Evolutionary conservation across 148 eudicot species (phyloP).

Genomic region (Spergularia bocconei): DNA sequence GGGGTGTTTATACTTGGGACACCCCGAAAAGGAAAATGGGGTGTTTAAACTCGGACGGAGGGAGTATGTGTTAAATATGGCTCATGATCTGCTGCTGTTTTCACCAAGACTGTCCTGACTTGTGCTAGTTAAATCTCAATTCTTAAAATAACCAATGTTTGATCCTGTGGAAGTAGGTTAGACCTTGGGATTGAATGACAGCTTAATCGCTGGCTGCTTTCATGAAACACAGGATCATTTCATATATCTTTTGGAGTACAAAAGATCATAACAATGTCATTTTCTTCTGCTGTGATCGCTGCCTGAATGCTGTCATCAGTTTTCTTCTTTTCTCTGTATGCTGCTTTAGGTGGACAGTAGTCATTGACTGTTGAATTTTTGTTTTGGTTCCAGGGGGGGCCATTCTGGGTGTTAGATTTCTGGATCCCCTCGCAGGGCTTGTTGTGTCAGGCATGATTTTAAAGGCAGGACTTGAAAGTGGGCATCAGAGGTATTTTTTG

Average conservation of each 20-base stretch:
- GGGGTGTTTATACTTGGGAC: no score
- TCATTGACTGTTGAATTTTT: constrained; percentile 24
- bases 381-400: constrained; percentile 66
- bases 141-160: no score
- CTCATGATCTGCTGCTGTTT: no score
- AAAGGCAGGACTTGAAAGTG: constrained; percentile 90
- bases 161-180: background rate
- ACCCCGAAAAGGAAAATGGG: no score
- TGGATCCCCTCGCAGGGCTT: constrained; percentile 95
- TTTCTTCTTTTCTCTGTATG: background rate
- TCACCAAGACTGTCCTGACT: no score
- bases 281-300: background rate
- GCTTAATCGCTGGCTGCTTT: background rate
- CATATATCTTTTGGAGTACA: background rate
- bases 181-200: background rate
- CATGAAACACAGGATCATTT: background rate
- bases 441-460: constrained; percentile 94
- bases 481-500: constrained; percentile 70
- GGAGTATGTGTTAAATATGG: no score
- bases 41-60: no score
- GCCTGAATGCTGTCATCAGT: background rate
- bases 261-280: background rate
- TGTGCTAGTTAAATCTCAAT: no score
- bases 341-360: constrained; percentile 1
- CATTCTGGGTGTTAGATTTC: constrained; percentile 78